These are phyloP conservation scores for Xanthoparmelia taractica DNA, from an alignment of 495 filamentous ascomycete species.

Conservation along the genomic window DNA sequence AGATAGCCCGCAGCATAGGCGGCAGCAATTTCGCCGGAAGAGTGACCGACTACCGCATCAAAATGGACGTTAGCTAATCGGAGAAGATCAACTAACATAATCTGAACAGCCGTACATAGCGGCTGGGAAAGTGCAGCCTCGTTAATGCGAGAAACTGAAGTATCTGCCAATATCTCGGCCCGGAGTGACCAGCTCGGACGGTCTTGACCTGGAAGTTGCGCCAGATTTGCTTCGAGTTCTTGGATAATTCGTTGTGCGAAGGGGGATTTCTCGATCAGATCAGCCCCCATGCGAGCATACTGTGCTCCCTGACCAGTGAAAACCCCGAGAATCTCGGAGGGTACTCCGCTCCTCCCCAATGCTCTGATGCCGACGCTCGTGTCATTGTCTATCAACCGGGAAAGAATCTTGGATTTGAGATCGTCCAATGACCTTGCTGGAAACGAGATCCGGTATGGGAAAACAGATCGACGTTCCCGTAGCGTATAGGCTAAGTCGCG, in stretches of 20 bases:
- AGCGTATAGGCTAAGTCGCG: slow-evolving; percentile 11
- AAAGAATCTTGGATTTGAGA: slow-evolving; percentile 1
- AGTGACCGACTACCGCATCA: slow-evolving; percentile 49
- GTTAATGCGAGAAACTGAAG: slow-evolving; percentile 10
- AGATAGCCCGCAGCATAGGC: slow-evolving; percentile 52
- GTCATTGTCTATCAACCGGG: not conserved
- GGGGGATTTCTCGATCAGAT: not conserved
- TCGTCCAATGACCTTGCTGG: not conserved
- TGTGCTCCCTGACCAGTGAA: slow-evolving; percentile 36
- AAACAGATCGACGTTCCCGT: slow-evolving; percentile 1
- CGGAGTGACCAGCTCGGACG: slow-evolving; percentile 25
- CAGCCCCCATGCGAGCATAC: slow-evolving; percentile 28
- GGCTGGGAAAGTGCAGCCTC: slow-evolving; percentile 27
- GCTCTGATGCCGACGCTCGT: not conserved
- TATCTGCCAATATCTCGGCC: not conserved
- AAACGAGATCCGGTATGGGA: slow-evolving; percentile 2
- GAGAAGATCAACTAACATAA: slow-evolving; percentile 48
- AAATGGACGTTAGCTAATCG: slow-evolving; percentile 46
- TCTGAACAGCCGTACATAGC: slow-evolving; percentile 33
- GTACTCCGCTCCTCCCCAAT: slow-evolving; percentile 1
- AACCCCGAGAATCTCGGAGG: slow-evolving; percentile 18
- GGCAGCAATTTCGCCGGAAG: slow-evolving; percentile 57
- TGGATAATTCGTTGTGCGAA: not conserved
- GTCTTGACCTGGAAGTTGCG: not conserved
- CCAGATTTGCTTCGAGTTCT: not conserved